A percentile compares a stretch with the other conserved stretches of the same genome.
These are phyloP conservation scores for Nitzschia sp. DNA, from an alignment of 108 stramenopile genomes.

Conservation along the genomic window DNA sequence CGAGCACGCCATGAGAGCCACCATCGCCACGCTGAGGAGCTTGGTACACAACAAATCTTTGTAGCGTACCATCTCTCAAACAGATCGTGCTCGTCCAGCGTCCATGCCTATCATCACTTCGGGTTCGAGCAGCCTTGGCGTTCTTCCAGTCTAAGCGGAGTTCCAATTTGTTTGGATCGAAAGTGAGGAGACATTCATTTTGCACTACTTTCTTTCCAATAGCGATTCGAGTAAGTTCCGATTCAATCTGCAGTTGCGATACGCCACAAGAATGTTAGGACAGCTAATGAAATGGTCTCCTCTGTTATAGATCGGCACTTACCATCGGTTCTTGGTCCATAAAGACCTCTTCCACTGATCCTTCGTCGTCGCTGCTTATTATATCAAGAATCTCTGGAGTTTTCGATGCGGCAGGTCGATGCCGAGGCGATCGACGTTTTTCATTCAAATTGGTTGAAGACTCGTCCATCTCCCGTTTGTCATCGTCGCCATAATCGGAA, in stretches of 20 bases:
- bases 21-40: neutral
- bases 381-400: conserved; percentile 4
- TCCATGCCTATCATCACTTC: neutral
- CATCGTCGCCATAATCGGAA: too few species aligned
- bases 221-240: conserved; percentile 53
- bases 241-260: neutral
- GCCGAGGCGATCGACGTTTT: neutral
- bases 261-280: neutral
- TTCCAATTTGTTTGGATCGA: conserved; percentile 30
- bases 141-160: conserved; percentile 24
- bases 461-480: too few species aligned
- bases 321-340: neutral
- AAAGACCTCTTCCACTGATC: neutral
- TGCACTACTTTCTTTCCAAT: conserved; percentile 47
- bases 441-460: too few species aligned
- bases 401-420: neutral
- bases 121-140: neutral
- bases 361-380: conserved; percentile 24
- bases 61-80: conserved; percentile 35
- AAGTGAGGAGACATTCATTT: conserved; percentile 32
- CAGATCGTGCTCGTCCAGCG: conserved; percentile 8
- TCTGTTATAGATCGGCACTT: neutral
- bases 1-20: neutral
- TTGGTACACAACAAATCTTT: conserved; percentile 44
- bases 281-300: neutral